Conservation (phyloP, 768 basidiomycete genomes). For the Mycena epipterygia region DNA sequence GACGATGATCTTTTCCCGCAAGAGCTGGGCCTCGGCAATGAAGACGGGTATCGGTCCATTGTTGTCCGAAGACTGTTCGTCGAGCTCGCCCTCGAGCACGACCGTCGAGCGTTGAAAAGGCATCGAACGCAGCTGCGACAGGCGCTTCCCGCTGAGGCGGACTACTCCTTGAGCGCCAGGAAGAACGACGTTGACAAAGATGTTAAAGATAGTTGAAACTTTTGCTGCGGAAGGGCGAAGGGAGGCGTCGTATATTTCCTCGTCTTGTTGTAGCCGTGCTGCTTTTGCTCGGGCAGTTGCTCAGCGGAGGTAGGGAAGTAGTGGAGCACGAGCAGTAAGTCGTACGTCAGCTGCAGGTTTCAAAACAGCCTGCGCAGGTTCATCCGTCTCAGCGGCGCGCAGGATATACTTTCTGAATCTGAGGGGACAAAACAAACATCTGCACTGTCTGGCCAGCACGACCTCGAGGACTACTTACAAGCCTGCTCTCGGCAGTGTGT, state of each 20-base stretch:
- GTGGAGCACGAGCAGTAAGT: conserved; percentile 9
- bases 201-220: conserved; percentile 10
- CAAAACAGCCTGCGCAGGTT: conserved; percentile 15
- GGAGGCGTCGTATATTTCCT: conserved; percentile 23
- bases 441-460: conserved; percentile 13
- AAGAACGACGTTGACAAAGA: conserved; percentile 26
- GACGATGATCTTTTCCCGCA: conserved; percentile 25
- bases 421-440: conserved; percentile 19
- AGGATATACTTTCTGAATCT: conserved; percentile 12
- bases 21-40: conserved; percentile 13
- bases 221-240: conserved; percentile 22
- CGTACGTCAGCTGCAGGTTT: conserved; percentile 3
- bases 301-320: conserved; percentile 7
- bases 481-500: no score
- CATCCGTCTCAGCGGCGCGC: conserved; percentile 6
- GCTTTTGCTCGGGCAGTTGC: conserved; percentile 8
- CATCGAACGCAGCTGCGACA: no score
- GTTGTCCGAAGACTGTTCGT: conserved; percentile 10
- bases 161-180: conserved; percentile 7
- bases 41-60: conserved; percentile 6
- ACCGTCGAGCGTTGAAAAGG: no score
- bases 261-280: conserved; percentile 13
- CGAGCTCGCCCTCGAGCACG: conserved; percentile 21
- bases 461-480: no score
- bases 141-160: conserved; percentile 17